A percentile compares a stretch with the other conserved stretches of the same genome.
Evolutionary conservation across 2,329 filamentous ascomycete genomes (phyloP).

Genomic region (Akanthomyces lecanii): DNA sequence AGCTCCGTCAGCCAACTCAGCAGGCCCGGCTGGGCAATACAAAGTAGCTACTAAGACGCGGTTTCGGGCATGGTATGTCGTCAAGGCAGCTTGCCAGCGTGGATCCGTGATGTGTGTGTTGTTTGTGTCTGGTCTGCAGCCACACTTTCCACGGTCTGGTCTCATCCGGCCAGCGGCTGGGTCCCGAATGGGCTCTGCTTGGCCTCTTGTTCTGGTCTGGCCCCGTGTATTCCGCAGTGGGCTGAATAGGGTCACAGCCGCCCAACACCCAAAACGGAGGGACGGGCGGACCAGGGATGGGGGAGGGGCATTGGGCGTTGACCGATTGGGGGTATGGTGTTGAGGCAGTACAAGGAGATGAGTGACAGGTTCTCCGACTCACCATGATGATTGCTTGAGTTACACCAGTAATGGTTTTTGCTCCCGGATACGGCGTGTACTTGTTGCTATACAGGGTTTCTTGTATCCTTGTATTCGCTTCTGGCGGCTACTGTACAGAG

Average conservation of each 20-base stretch:
- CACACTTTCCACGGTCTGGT: constrained; percentile 5
- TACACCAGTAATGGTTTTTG: neutral
- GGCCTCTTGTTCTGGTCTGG: constrained; percentile 1
- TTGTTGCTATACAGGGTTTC: neutral
- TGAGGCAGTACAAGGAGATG: neutral
- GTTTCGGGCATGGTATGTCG: neutral
- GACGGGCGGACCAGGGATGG: neutral
- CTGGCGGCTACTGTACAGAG: constrained; percentile 9
- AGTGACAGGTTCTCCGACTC: neutral
- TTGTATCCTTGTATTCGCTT: constrained; percentile 10
- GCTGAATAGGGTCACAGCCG: neutral
- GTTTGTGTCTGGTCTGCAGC: constrained; percentile 9
- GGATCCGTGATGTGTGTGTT: neutral
- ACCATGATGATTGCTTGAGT: constrained; percentile 12
- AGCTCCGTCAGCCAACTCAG: neutral
- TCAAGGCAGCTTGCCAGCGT: neutral
- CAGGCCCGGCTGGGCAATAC: neutral
- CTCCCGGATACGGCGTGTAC: neutral
- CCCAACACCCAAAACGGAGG: neutral
- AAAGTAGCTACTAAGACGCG: neutral
- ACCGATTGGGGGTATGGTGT: neutral
- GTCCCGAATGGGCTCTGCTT: neutral
- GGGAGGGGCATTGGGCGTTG: neutral
- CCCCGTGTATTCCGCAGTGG: neutral
- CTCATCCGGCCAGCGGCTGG: neutral